Conservation (phyloP, 192 early-diverging fungal species). For the Phycomyces blakesleeanus region DNA sequence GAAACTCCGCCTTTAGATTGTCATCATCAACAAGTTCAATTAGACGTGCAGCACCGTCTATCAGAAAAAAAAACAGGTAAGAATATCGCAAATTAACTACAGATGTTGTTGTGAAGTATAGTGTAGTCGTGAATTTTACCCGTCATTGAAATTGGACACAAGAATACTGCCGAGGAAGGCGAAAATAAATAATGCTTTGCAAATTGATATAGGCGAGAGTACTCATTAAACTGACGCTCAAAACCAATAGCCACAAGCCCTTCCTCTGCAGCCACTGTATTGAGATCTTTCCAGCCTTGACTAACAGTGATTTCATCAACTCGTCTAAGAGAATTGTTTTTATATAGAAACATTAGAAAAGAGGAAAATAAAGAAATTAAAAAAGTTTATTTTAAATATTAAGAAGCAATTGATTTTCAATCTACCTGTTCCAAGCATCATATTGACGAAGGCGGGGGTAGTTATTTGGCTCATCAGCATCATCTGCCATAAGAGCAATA, state of each 20-base stretch:
- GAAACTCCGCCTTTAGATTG: constrained; percentile 49
- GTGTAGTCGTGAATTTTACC: constrained; percentile 20
- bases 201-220: constrained; percentile 59
- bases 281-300: constrained; percentile 59
- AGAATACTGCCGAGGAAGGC: constrained; percentile 49
- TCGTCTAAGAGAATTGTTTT: no score
- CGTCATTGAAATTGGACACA: constrained; percentile 79
- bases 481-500: constrained; percentile 41
- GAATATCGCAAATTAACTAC: no score
- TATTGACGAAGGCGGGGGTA: constrained; percentile 66
- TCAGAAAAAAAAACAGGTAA: constrained; percentile 10
- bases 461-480: constrained; percentile 52
- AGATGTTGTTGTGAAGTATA: background rate
- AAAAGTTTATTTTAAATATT: no score
- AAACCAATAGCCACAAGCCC: constrained; percentile 64
- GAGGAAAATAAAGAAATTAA: no score
- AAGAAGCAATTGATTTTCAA: background rate
- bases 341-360: no score
- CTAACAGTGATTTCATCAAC: constrained; percentile 59
- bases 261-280: constrained; percentile 57
- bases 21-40: constrained; percentile 52
- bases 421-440: constrained; percentile 57
- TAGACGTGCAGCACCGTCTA: constrained; percentile 65
- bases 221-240: constrained; percentile 48
- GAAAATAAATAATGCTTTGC: constrained; percentile 61